Base-by-base conservation (phyloP, 1,284 basidiomycete species). In the Cystobasidium slooffiae region DNA sequence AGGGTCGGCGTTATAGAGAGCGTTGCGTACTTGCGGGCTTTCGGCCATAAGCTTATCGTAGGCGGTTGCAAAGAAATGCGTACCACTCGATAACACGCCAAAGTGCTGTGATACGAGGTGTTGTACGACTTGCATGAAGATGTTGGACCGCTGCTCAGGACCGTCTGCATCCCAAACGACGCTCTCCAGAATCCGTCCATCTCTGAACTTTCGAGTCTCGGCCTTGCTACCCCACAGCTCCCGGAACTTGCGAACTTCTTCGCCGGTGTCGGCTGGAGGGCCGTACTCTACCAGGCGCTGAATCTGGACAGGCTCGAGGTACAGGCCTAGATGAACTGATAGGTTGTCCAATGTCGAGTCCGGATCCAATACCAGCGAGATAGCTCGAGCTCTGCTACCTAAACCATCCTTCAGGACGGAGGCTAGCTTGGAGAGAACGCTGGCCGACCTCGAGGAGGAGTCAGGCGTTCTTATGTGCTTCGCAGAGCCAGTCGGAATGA, bases 171-270 rank as follows among this genome's bases (percentile, higher is more conserved):
- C 83, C 97, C 97, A 99, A 0, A 98, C 94, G 14, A 99, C 93
- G 80, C 92, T 94, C 82, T 98, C 93, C 7, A 88, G 82, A 76
- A 99, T 98, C 6, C 90, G 87, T 0, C 96, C 96, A 80, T 99
- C 95, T 82, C 97, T 95, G 86, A 99, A 99, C 20, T 96, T 88
- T n/a, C 97, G 88, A 22, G 98, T 85, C 81, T 99, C 96, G 0
- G 95, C 90, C 81, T 93, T 92, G 63, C 88, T 85, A 0, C 95
- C 96, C 97, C 97, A 99, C 76, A 99, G 86, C 3, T 88, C 86
- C 47, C 90, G 88, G 86, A 97, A 99, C 1, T 84, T 84, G 55
- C 86, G 84, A 6, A 82, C 83, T 0, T 81, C 84, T 20, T 81
- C 83, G 0, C 87, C 84, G 20, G 84, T 84, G 14, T 89, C 88